Percentiles rank a stretch among this genome's conserved stretches.
Conservation (phyloP, 257 asterid species). For the Schizonepeta tenuifolia region DNA sequence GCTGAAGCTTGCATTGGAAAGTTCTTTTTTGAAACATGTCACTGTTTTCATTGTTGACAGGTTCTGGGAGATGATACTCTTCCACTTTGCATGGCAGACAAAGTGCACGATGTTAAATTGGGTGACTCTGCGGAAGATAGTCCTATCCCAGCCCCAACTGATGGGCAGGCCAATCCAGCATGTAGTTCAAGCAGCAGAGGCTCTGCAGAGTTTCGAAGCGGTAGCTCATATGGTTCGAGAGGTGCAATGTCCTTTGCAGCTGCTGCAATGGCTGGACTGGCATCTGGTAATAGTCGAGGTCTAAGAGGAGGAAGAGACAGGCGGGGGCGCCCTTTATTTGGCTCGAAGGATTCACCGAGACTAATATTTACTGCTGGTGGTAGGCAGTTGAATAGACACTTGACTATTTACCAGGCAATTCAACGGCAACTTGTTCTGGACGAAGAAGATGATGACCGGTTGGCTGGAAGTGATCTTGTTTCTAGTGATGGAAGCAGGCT, state of each 20-base stretch:
- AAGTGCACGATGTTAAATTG: conserved; percentile 91
- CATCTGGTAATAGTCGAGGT: conserved; percentile 80
- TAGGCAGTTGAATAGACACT: conserved; percentile 74
- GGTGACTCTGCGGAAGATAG: conserved; percentile 71
- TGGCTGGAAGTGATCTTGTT: conserved; percentile 71
- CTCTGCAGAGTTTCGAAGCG: conserved; percentile 73
- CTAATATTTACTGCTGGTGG: conserved; percentile 84
- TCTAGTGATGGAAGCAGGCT: conserved; percentile 89
- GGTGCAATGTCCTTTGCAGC: conserved; percentile 99
- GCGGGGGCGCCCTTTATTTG: conserved; percentile 59
- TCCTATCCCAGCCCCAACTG: conserved; percentile 53
- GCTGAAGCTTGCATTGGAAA: neutral
- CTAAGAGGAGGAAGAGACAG: conserved; percentile 78
- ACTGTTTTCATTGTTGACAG: conserved; percentile 48
- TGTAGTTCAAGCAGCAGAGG: conserved; percentile 86
- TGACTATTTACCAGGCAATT: conserved; percentile 92
- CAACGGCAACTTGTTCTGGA: conserved; percentile 85
- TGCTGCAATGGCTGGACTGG: conserved; percentile 98
- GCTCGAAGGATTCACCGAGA: conserved; percentile 64
- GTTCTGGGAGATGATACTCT: conserved; percentile 72
- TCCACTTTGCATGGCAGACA: conserved; percentile 78
- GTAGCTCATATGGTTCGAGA: conserved; percentile 81
- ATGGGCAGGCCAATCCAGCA: conserved; percentile 60
- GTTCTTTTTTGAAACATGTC: neutral
- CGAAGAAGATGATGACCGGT: conserved; percentile 82